These are phyloP conservation scores for Elaeis oleifera DNA, from an alignment of 202 grass and related monocot genomes.

Conservation along the genomic window DNA sequence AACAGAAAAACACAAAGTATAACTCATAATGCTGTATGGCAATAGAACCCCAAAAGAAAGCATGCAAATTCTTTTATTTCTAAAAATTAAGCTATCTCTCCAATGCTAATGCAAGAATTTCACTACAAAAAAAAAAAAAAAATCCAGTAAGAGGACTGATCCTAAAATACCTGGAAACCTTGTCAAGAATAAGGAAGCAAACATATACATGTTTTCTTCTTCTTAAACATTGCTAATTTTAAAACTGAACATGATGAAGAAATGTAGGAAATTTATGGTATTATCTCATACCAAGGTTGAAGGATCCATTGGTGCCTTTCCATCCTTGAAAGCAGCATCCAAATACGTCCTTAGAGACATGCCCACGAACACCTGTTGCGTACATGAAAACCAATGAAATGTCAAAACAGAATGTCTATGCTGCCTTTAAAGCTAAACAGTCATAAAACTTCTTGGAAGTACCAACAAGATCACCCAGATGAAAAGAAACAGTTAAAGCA, in stretches of 20 bases:
- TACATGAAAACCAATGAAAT: constrained; percentile 16
- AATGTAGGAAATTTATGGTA: constrained; percentile 7
- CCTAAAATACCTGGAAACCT: too few relatives aligned
- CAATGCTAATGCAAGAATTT: too few relatives aligned
- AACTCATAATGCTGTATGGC: too few relatives aligned
- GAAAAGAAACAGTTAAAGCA: constrained; percentile 6
- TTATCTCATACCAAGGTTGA: constrained; percentile 72
- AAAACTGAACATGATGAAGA: background rate
- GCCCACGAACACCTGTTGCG: constrained; percentile 86
- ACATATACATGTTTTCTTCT: too few relatives aligned
- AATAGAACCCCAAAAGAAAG: too few relatives aligned
- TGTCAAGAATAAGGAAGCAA: too few relatives aligned
- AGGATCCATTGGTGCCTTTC: constrained; percentile 96
- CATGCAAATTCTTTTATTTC: too few relatives aligned
- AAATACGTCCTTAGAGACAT: constrained; percentile 98
- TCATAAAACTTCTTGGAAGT: background rate
- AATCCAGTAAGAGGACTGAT: too few relatives aligned
- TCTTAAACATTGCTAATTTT: too few relatives aligned
- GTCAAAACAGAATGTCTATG: constrained; percentile 22
- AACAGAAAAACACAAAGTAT: too few relatives aligned
- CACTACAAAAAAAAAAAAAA: too few relatives aligned
- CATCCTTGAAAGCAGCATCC: constrained; percentile 99
- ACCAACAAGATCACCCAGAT: background rate
- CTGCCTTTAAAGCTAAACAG: constrained; percentile 9
- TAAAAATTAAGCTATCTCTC: too few relatives aligned